Evolutionary conservation across 441 rosid genomes (phyloP), one percentile per base, ranked within the genome.

Genomic region (Pelargonium citronellum): DNA sequence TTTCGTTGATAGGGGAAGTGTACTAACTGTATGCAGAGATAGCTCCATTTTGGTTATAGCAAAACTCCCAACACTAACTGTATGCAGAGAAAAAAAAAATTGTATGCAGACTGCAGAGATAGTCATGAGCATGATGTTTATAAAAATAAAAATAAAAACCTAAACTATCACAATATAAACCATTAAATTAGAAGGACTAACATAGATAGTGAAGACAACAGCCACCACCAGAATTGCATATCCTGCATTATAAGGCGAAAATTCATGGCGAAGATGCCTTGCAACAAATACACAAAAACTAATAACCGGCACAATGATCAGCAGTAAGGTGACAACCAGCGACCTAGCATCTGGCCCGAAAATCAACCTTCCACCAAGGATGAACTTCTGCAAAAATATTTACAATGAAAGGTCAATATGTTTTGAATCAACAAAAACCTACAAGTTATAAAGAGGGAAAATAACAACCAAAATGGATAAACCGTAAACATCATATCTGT

Each of bases 291-390:
- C 83, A 80, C 92, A 90, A 79, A 94, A 94, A 78, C 90, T 77
- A 67, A 83, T 66, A 74, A 86, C 83, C 3, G 99, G 99, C 71
- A 82, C 84, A 69, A 83, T 78, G 81, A 91, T 85, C 83, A 94
- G 84, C 76, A 88, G 80, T 58, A 94, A 78, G 51, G 97, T 94
- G 74, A 91, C 84, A 22, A 91, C 80, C 74, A 94, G 77, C 70
- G 97, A 90, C 81, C 80, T 86, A 70, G 90, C 96, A 89, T 94
- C 99, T 72, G 97, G 99, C 62, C 99, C 99, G 80, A 94, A 90
- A 73, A 94, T 90, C 83, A 94, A 78, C 79, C 99, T 94, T 80
- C 99, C 99, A 80, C 89, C 85, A 79, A 91, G 79, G 68, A 94
- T 71, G 83, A 94, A 94, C 55, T 81, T 89, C 99, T 94, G 94